These are phyloP conservation scores for Beta corolliflora DNA, from an alignment of 179 eudicot genomes.

Conservation along the genomic window DNA sequence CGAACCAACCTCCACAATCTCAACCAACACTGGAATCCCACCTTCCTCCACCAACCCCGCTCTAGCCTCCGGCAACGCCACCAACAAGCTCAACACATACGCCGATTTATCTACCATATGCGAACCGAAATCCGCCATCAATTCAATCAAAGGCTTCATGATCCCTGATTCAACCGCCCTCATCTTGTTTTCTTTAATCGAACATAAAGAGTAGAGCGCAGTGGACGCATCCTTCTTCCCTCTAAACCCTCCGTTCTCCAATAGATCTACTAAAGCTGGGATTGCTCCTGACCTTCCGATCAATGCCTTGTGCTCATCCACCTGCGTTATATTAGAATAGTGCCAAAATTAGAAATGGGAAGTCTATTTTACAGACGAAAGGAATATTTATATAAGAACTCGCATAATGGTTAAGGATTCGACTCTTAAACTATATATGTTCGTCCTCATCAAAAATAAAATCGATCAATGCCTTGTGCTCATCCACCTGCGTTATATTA, in stretches of 20 bases:
- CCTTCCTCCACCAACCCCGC: conserved; percentile 67
- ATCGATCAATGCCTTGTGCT: no score
- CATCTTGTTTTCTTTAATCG: conserved; percentile 65
- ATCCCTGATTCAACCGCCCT: conserved; percentile 72
- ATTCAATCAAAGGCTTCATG: conserved; percentile 70
- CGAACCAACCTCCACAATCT: conserved; percentile 62
- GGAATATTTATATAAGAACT: no score
- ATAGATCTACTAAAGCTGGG: conserved; percentile 34
- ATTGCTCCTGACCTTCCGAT: conserved; percentile 49
- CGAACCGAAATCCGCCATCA: conserved; percentile 85
- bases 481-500: no score
- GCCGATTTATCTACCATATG: conserved; percentile 91
- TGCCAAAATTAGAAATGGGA: no score
- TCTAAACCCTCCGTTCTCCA: conserved; percentile 34
- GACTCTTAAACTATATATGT: no score
- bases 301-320: conserved; percentile 34
- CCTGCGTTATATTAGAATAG: no score
- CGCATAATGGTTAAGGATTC: no score
- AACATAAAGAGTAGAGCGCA: conserved; percentile 64
- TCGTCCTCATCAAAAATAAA: no score
- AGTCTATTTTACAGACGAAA: no score
- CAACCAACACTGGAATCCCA: conserved; percentile 71
- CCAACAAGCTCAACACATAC: conserved; percentile 60
- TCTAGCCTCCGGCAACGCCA: conserved; percentile 54
- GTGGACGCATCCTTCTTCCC: conserved; percentile 80